Evolutionary conservation across 2,329 filamentous ascomycete species (phyloP).

Genomic region (Acrodontium crateriforme): DNA sequence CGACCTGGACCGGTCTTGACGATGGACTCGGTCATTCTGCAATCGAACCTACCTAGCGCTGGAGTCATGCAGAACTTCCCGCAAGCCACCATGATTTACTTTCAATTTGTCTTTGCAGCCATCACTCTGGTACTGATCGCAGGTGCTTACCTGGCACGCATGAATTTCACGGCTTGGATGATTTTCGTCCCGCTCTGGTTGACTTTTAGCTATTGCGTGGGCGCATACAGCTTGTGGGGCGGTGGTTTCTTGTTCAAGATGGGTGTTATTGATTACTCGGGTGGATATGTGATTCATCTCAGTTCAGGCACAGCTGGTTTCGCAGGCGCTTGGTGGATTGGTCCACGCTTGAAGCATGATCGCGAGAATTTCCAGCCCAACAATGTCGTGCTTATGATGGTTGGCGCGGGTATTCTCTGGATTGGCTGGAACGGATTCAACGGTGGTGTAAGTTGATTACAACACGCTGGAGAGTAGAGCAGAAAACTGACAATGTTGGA

Average conservation of each 20-base stretch:
- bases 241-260: constrained; percentile 33
- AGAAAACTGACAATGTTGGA: constrained; percentile 1
- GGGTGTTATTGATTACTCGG: constrained; percentile 39
- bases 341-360: constrained; percentile 32
- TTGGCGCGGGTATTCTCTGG: constrained; percentile 39
- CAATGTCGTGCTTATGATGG: constrained; percentile 32
- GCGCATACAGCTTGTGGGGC: constrained; percentile 34
- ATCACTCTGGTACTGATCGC: constrained; percentile 37
- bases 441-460: constrained; percentile 24
- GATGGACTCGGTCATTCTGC: constrained; percentile 31
- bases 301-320: constrained; percentile 39
- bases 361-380: constrained; percentile 34
- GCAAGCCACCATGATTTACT: constrained; percentile 38
- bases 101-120: constrained; percentile 40
- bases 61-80: constrained; percentile 30
- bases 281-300: constrained; percentile 41
- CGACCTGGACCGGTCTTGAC: constrained; percentile 33
- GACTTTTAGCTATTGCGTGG: constrained; percentile 32
- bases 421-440: constrained; percentile 42
- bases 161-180: constrained; percentile 41
- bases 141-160: constrained; percentile 34
- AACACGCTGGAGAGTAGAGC: not conserved
- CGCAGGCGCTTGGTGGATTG: constrained; percentile 34
- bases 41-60: constrained; percentile 31
- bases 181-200: constrained; percentile 39